phyloP scores from a whole-genome alignment of 768 basidiomycete species.

The Mycena leptocephala region DNA sequence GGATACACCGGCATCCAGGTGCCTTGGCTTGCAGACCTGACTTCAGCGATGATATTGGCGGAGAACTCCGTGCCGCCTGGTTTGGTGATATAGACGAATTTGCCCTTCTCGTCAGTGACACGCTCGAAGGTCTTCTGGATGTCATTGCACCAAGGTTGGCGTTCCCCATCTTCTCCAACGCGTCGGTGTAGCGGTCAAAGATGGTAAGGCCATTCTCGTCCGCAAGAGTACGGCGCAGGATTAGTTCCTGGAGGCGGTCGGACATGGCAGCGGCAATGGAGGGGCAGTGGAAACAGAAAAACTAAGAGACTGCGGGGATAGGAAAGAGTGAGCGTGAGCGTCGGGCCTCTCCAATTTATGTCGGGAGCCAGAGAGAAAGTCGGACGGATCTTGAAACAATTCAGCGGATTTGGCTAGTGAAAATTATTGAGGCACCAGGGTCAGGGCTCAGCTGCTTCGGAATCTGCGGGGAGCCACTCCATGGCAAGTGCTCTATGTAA shows the following conservation, averaged over 20 bases:
- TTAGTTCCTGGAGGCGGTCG: too few species aligned
- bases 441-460: too few species aligned
- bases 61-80: not conserved
- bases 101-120: not conserved
- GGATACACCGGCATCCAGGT: conserved; percentile 12
- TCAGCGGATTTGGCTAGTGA: not conserved
- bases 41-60: conserved; percentile 2
- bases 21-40: not conserved
- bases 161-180: not conserved
- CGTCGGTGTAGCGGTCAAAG: not conserved
- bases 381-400: too few species aligned
- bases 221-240: not conserved
- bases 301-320: not conserved
- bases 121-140: not conserved
- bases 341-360: too few species aligned
- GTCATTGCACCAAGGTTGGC: not conserved
- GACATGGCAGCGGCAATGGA: too few species aligned
- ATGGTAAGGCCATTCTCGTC: not conserved
- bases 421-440: not conserved
- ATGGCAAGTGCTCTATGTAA: too few species aligned
- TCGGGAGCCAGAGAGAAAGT: too few species aligned
- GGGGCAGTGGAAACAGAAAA: too few species aligned
- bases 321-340: too few species aligned
- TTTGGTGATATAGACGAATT: not conserved
- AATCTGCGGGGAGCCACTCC: too few species aligned